A percentile compares a stretch with the other conserved stretches of the same genome.
These are phyloP conservation scores for Falciphora oryzae DNA, from an alignment of 2,329 filamentous ascomycete species.

Conservation along the genomic window DNA sequence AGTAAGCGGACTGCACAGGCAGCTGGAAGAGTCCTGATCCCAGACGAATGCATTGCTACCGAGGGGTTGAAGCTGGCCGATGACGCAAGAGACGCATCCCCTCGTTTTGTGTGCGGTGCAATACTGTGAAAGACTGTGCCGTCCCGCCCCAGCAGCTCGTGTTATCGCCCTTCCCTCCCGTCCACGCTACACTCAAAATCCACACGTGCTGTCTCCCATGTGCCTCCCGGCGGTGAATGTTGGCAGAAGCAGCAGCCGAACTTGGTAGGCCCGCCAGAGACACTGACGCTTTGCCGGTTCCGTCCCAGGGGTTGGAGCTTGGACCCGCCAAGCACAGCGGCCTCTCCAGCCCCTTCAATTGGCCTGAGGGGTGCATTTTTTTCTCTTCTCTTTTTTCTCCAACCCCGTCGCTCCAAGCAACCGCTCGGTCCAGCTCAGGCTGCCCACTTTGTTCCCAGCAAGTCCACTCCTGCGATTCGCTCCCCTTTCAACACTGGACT, in stretches of 20 bases:
- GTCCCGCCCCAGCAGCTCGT: neutral
- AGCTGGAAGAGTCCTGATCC: no score
- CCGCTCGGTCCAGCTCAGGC: neutral
- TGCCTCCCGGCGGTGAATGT: neutral
- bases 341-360: slow-evolving; percentile 6
- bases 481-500: neutral
- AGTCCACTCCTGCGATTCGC: neutral
- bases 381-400: neutral
- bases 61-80: neutral
- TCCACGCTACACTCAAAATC: no score
- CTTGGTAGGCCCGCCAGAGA: neutral
- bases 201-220: neutral
- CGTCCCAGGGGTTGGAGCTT: neutral
- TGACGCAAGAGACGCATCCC: neutral
- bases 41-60: neutral
- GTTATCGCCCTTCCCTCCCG: neutral
- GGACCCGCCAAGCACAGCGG: neutral
- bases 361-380: neutral
- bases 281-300: neutral
- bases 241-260: neutral
- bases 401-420: neutral
- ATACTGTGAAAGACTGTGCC: neutral
- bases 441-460: neutral
- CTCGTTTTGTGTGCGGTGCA: neutral
- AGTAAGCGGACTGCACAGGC: no score